Evolutionary conservation across 805 yeast species (phyloP).

Genomic region (Jamesozyma lodderae): DNA sequence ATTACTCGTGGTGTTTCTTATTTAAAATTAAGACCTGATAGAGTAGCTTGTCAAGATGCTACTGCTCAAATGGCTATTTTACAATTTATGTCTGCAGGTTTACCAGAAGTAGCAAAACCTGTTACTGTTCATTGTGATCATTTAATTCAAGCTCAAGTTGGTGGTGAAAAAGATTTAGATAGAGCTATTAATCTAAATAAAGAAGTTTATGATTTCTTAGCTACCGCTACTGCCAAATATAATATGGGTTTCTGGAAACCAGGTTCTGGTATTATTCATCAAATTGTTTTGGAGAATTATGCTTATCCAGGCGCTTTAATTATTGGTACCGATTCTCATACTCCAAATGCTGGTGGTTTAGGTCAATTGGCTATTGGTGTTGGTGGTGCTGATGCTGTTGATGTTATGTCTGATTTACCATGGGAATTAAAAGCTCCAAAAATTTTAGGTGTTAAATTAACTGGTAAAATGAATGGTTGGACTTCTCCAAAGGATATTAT

Average conservation of each 20-base stretch:
- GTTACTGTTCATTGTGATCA: slow-evolving; percentile 97
- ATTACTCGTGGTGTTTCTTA: slow-evolving; percentile 82
- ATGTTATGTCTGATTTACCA: slow-evolving; percentile 85
- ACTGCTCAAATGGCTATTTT: slow-evolving; percentile 97
- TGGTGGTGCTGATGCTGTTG: slow-evolving; percentile 99
- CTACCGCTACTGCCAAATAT: slow-evolving; percentile 86
- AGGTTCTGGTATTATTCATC: slow-evolving; percentile 97
- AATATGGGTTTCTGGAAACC: slow-evolving; percentile 99
- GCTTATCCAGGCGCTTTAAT: slow-evolving; percentile 96
- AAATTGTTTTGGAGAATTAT: slow-evolving; percentile 90
- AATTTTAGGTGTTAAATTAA: slow-evolving; percentile 86
- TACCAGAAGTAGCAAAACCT: slow-evolving; percentile 87
- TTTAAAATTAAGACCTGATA: slow-evolving; percentile 90
- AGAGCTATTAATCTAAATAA: slow-evolving; percentile 83
- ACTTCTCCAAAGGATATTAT: slow-evolving; percentile 95
- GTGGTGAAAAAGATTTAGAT: slow-evolving; percentile 76
- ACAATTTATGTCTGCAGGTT: slow-evolving; percentile 93
- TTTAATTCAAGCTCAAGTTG: slow-evolving; percentile 90
- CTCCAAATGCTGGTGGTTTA: slow-evolving; percentile 97
- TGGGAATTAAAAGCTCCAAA: slow-evolving; percentile 99
- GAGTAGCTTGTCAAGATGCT: slow-evolving; percentile 99
- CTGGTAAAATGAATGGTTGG: slow-evolving; percentile 92
- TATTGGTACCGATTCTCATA: slow-evolving; percentile 95
- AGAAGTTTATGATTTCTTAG: slow-evolving; percentile 89
- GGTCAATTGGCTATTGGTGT: slow-evolving; percentile 98